phyloP scores from a whole-genome alignment of 768 basidiomycete genomes.

The Favolaschia claudopus region DNA sequence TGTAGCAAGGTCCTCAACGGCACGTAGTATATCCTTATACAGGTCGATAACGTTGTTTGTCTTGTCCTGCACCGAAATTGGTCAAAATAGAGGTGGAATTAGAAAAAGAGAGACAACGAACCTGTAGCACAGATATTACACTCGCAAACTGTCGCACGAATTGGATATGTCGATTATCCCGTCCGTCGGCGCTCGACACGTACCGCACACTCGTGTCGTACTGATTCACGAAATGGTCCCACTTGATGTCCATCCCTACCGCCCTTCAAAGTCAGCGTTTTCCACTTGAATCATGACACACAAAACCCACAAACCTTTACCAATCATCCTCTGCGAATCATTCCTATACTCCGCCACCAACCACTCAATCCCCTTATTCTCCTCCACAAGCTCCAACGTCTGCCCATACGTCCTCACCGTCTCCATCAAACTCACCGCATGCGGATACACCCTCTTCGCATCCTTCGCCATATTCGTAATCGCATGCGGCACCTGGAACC shows the following conservation, averaged over 20 bases:
- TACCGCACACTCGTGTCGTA: constrained; percentile 82
- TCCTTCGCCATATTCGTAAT: constrained; percentile 98
- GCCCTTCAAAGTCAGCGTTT: background rate
- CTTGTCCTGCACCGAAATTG: constrained; percentile 70
- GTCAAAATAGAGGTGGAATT: background rate
- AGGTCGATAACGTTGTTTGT: constrained; percentile 93
- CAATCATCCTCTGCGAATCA: constrained; percentile 92
- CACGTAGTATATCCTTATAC: constrained; percentile 83
- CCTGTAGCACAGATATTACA: constrained; percentile 90
- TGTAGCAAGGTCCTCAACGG: constrained; percentile 86
- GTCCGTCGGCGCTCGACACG: constrained; percentile 73
- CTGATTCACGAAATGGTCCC: constrained; percentile 97
- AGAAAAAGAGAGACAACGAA: constrained; percentile 40
- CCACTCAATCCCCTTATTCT: constrained; percentile 91
- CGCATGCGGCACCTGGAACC: constrained; percentile 93
- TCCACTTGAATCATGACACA: background rate
- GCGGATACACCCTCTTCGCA: constrained; percentile 97
- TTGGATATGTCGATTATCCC: constrained; percentile 89
- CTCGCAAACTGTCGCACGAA: constrained; percentile 97
- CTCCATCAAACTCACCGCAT: constrained; percentile 98
- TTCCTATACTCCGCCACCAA: constrained; percentile 94
- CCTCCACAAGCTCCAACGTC: constrained; percentile 90
- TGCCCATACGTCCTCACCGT: constrained; percentile 98
- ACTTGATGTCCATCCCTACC: constrained; percentile 91
- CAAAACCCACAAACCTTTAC: constrained; percentile 73